Base-by-base conservation (phyloP, 192 early-diverging fungal genomes). In the Rhizophagus clarus region DNA sequence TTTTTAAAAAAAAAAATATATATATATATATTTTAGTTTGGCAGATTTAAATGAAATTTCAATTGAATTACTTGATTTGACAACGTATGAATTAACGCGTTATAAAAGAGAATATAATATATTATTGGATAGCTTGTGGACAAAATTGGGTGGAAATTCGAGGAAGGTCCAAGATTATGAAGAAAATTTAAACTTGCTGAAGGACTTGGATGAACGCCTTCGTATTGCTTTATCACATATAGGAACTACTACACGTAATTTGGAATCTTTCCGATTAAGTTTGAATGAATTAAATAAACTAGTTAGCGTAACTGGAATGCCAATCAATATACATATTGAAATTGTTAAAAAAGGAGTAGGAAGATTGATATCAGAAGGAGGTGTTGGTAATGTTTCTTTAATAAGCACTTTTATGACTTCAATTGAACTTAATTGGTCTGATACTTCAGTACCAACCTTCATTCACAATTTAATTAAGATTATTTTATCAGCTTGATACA, bases 211-310 rank as follows among this genome's bases (percentile, higher is more conserved):
- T 37, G 15, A 24, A 3, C 83, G 87, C 60, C 83, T 87, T 34
- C 82, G 82, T 11, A 77, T 76, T 6, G 85, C 86, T 1, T 81
- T 87, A 22, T 66, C 74, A 5, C 81, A 83, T 68, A 62, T 90
- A 22, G 75, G 85, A 32, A 31, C 82, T 4, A 83, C 83, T 51
- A 56, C 87, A 22, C 84, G 80, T 79, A 77, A 84, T 51, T 75
- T 90, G 79, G 83, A 85, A 6, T 81, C 84, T 1, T 87, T 90
- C 66, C 86, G 87, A 73, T 81, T 85, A 56, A 87, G 88, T 79
- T 81, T 90, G 24, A 84, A 87, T 29, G 80, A 87, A 40, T 67
- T 90, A 49, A 51, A 86, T 24, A 74, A 85, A n/a, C 82, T 83
- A 49, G 81, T 88, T 2, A 42, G 68, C 20, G 49, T 83, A 0